Percentiles rank a stretch among this genome's conserved stretches.
phyloP scores from a whole-genome alignment of 2,329 filamentous ascomycete genomes.

The Colletotrichum sp. region DNA sequence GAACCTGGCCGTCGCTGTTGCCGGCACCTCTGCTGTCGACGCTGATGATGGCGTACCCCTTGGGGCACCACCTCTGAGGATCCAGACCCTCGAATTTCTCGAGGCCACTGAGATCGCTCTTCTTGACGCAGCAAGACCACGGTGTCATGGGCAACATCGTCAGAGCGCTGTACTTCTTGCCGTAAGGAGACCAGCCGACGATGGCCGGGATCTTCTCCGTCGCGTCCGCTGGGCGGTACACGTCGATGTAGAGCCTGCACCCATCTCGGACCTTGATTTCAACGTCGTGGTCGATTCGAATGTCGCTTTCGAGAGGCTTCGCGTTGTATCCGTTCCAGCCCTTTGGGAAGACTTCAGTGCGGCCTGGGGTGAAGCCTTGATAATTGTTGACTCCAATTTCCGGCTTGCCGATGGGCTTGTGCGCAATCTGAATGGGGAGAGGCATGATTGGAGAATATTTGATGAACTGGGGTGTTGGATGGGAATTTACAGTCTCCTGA shows the following conservation, averaged over 20 bases:
- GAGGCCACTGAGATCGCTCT: conserved; percentile 24
- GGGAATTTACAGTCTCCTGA: not conserved
- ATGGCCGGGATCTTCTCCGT: conserved; percentile 45
- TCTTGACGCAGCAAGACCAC: conserved; percentile 26
- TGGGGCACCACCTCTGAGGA: conserved; percentile 31
- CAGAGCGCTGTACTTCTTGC: conserved; percentile 49
- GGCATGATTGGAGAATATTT: conserved; percentile 6
- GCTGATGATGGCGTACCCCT: conserved; percentile 38
- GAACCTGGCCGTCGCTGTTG: conserved; percentile 24
- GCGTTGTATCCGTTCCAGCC: conserved; percentile 41
- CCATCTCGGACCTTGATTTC: conserved; percentile 49
- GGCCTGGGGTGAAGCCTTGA: conserved; percentile 37
- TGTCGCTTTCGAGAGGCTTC: conserved; percentile 37
- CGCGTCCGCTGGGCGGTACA: conserved; percentile 45
- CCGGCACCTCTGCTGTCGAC: conserved; percentile 37
- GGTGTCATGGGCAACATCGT: conserved; percentile 36
- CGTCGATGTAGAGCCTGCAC: conserved; percentile 44
- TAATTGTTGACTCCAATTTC: conserved; percentile 25
- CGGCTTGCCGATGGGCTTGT: conserved; percentile 28
- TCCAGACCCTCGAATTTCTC: conserved; percentile 31
- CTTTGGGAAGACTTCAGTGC: conserved; percentile 41
- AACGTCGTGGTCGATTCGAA: conserved; percentile 50
- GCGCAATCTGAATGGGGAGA: conserved; percentile 14
- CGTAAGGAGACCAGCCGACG: conserved; percentile 50
- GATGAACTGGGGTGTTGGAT: not conserved